Percentiles rank a stretch among this genome's conserved stretches.
These are phyloP conservation scores for Sphenostylis stenocarpa DNA, from an alignment of 306 rosid genomes.

Conservation along the genomic window DNA sequence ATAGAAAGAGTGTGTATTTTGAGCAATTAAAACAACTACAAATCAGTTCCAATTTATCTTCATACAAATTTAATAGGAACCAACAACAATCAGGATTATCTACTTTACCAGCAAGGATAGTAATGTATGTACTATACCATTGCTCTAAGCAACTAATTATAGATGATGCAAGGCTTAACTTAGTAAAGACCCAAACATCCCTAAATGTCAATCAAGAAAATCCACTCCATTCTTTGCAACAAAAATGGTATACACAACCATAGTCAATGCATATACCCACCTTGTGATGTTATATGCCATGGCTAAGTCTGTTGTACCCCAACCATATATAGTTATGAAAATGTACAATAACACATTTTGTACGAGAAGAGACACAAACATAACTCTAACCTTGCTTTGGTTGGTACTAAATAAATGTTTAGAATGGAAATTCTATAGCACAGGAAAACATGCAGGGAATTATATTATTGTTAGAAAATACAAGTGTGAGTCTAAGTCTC, in stretches of 20 bases:
- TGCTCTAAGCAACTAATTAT: constrained; percentile 57
- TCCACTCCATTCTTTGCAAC: constrained; percentile 85
- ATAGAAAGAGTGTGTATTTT: neutral
- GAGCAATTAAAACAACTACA: neutral
- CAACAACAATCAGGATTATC: constrained; percentile 48
- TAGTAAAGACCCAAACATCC: constrained; percentile 65
- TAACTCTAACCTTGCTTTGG: constrained; percentile 65
- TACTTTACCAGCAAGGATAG: constrained; percentile 47
- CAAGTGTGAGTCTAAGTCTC: too few relatives aligned
- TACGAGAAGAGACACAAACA: constrained; percentile 38
- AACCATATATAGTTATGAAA: constrained; percentile 49
- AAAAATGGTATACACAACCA: constrained; percentile 47
- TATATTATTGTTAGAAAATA: too few relatives aligned
- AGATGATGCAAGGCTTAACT: constrained; percentile 53
- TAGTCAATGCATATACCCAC: constrained; percentile 49
- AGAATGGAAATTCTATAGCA: constrained; percentile 53
- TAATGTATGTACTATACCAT: constrained; percentile 36
- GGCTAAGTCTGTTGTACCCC: constrained; percentile 65
- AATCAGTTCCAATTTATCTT: neutral
- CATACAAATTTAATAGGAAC: constrained; percentile 59
- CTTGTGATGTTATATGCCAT: constrained; percentile 51
- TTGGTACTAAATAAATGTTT: constrained; percentile 68
- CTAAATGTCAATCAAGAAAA: constrained; percentile 64
- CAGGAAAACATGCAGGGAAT: constrained; percentile 68
- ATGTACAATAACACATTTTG: constrained; percentile 51